Evolutionary conservation across 2,329 filamentous ascomycete genomes (phyloP).

Genomic region (Aspergillus bombycis): DNA sequence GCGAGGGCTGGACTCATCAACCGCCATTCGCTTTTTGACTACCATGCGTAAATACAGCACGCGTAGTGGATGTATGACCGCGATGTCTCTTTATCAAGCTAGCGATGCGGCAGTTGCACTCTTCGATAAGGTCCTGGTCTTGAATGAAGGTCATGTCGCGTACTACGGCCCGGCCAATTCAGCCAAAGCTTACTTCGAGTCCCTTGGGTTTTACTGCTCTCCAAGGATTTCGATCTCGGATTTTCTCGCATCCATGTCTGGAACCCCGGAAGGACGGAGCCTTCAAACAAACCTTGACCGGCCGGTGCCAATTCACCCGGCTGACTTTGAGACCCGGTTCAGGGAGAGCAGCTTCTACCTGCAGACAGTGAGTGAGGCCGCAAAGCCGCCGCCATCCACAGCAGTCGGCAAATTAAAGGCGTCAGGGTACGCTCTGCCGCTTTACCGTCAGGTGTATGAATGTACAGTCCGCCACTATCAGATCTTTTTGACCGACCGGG

Average conservation of each 20-base stretch:
- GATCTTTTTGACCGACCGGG: constrained; percentile 9
- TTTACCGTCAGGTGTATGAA: constrained; percentile 3
- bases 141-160: constrained; percentile 71
- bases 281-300: neutral
- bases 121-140: constrained; percentile 80
- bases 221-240: constrained; percentile 76
- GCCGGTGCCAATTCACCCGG: constrained; percentile 2
- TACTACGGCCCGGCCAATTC: constrained; percentile 69
- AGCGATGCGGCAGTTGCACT: constrained; percentile 74
- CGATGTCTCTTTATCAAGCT: constrained; percentile 80
- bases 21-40: constrained; percentile 64
- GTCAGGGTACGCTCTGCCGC: neutral
- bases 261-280: neutral
- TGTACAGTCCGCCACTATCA: constrained; percentile 9
- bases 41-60: constrained; percentile 74
- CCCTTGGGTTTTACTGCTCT: constrained; percentile 69
- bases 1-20: constrained; percentile 66
- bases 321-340: constrained; percentile 2
- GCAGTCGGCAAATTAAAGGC: neutral
- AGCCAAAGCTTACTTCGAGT: constrained; percentile 55
- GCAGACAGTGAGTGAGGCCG: neutral
- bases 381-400: neutral
- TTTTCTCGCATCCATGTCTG: constrained; percentile 65
- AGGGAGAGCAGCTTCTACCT: neutral
- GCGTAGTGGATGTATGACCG: constrained; percentile 70